A percentile compares a stretch with the other conserved stretches of the same genome.
These are phyloP conservation scores for Apiospora kogelbergensis DNA, from an alignment of 2,329 filamentous ascomycete species.

Conservation along the genomic window DNA sequence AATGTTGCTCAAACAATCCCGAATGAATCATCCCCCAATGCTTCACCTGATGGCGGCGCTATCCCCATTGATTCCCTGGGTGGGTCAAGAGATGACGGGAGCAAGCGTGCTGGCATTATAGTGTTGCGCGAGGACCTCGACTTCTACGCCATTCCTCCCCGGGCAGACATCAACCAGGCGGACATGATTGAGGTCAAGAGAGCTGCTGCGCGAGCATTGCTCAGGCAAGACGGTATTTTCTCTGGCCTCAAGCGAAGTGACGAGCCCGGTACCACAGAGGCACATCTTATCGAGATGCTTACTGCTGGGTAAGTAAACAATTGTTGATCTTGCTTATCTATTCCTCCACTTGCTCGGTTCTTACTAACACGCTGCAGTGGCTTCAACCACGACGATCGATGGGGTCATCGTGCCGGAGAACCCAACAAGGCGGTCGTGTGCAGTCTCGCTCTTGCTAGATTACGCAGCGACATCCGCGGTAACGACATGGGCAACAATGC, in stretches of 20 bases:
- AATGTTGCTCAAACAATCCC: slow-evolving; percentile 96
- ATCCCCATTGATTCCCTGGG: slow-evolving; percentile 73
- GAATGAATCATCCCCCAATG: slow-evolving; percentile 65
- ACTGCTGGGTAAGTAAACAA: slow-evolving; percentile 78
- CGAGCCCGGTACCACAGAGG: slow-evolving; percentile 93
- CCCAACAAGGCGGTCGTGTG: slow-evolving; percentile 98
- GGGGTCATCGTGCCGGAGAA: slow-evolving; percentile 96
- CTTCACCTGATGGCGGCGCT: slow-evolving; percentile 61
- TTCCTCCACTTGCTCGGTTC: too few relatives aligned
- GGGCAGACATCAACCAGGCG: slow-evolving; percentile 75
- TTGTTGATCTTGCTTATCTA: neutral
- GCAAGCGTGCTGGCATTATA: slow-evolving; percentile 94
- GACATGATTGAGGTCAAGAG: slow-evolving; percentile 98
- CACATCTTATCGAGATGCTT: slow-evolving; percentile 98
- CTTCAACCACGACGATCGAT: slow-evolving; percentile 92
- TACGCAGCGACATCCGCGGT: slow-evolving; percentile 89
- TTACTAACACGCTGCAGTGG: slow-evolving; percentile 57
- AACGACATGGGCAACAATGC: slow-evolving; percentile 73
- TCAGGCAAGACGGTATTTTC: slow-evolving; percentile 92
- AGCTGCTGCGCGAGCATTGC: slow-evolving; percentile 80
- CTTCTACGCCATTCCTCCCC: slow-evolving; percentile 93
- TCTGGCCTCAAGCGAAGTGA: slow-evolving; percentile 93
- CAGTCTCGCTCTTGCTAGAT: slow-evolving; percentile 86
- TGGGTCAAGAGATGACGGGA: slow-evolving; percentile 55
- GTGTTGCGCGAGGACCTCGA: slow-evolving; percentile 94